Evolutionary conservation across 2,329 filamentous ascomycete species (phyloP).

Genomic region (Thielaviopsis musarum): DNA sequence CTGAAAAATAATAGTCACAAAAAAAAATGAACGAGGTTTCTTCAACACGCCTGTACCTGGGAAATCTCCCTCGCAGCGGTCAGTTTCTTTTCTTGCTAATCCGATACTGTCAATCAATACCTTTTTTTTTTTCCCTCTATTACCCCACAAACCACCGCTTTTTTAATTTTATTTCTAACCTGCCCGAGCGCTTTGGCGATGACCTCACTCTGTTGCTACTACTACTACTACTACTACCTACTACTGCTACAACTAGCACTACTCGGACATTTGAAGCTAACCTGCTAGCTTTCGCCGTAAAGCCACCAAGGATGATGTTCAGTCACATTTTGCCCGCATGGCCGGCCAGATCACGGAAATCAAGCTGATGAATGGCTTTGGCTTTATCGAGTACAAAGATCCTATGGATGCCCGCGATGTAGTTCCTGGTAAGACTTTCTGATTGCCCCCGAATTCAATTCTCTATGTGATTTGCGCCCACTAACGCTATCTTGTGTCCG

Average conservation of each 20-base stretch:
- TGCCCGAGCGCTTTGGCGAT: neutral
- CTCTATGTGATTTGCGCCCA: neutral
- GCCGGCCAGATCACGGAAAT: conserved; percentile 96
- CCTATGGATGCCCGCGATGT: conserved; percentile 96
- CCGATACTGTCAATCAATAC: neutral
- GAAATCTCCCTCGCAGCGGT: conserved; percentile 95
- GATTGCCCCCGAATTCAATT: neutral
- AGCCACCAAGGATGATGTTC: conserved; percentile 95
- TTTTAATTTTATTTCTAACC: neutral
- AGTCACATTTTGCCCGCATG: conserved; percentile 91
- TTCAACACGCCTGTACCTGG: conserved; percentile 87
- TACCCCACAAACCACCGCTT: conserved; percentile 3
- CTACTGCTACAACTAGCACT: no score
- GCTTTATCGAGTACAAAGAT: conserved; percentile 99
- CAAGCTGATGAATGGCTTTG: conserved; percentile 99
- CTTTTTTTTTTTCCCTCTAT: neutral
- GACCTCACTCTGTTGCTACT: conserved; percentile 3
- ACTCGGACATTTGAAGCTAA: neutral
- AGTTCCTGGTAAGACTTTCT: conserved; percentile 65
- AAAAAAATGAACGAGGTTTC: conserved; percentile 73
- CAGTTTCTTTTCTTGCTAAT: conserved; percentile 23
- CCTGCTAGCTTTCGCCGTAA: conserved; percentile 17
- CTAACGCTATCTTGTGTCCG: neutral
- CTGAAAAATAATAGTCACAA: conserved; percentile 17
- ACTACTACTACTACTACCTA: no score